Base-by-base conservation (phyloP, 2,329 filamentous ascomycete genomes). In the Aureobasidium leucospermi region DNA sequence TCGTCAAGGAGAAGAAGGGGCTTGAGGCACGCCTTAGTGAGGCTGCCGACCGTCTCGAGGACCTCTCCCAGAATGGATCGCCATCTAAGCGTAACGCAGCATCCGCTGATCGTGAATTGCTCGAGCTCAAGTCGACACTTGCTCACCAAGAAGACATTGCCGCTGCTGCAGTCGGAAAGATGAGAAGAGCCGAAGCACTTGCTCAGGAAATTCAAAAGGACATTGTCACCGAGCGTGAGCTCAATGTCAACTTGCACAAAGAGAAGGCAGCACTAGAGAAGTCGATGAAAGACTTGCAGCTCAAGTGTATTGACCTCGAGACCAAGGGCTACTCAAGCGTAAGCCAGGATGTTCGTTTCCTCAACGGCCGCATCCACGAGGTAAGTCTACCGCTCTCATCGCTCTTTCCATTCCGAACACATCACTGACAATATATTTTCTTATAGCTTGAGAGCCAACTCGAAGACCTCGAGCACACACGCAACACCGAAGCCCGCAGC, bases 261-360 rank as follows among this genome's bases (percentile, higher is more conserved):
- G 90, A 96, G 65, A 97, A 96, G 77, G 89, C 89, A 3, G 82
- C 82, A 0, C 78, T 99, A 43, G 94, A 97, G 77, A 96, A 96
- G 79, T 85, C 83, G 58, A 79, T 96, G 53, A 96, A 92, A 72
- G 93, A 99, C 72, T 81, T 93, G 29, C 93, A 97, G 74, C 83
- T 97, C 57, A 86, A 86, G 69, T 84, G 96, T 59, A 87, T 99
- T 56, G 94, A 97, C 71, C 81, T 97, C 8, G 93, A 99, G 77
- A 97, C 94, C 45, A 97, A 97, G 79, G 91, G 92, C 57, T 97
- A 96, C 75, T 94, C 92, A 19, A 95, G 87, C 65, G 89, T 89
- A 28, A 96, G 92, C 72, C 90, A 96, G 68, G 93, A 97, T 74
- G 90, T 97, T 66, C 88, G 94, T 69, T 97, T 96, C 78, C 76